Evolutionary conservation across 176 grass and related monocot species (phyloP).

Genomic region (Aegilops speltoides): DNA sequence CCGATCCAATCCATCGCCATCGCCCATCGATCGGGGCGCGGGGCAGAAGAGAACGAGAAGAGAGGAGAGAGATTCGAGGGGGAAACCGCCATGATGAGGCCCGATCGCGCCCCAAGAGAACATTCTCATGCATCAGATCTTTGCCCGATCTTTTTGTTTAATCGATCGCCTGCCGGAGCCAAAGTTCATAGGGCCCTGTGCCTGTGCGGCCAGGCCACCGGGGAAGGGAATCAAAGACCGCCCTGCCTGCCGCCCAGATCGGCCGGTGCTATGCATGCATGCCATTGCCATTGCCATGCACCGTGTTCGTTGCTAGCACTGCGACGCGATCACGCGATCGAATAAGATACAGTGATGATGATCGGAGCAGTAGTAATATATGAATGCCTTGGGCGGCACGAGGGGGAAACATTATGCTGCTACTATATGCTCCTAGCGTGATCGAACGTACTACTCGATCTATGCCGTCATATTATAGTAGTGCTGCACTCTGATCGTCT

Average conservation of each 20-base stretch:
- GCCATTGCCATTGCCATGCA: neutral
- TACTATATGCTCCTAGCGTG: conserved; percentile 22
- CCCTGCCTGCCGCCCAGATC: neutral
- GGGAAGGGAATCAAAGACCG: conserved; percentile 50
- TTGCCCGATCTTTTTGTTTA: conserved; percentile 54
- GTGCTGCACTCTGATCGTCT: neutral
- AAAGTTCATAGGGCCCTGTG: neutral
- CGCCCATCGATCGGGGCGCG: conserved; percentile 15
- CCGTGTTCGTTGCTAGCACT: neutral
- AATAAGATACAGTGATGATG: neutral
- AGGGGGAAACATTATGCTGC: conserved; percentile 18
- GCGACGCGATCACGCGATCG: neutral
- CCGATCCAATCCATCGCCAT: conserved; percentile 35
- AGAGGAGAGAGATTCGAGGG: conserved; percentile 37
- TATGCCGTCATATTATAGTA: neutral
- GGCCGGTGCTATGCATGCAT: neutral
- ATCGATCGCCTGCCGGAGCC: conserved; percentile 33
- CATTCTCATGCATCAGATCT: conserved; percentile 59
- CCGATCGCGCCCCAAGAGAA: conserved; percentile 35
- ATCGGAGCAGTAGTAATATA: neutral
- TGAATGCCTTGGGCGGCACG: conserved; percentile 33
- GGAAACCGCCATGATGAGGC: conserved; percentile 34
- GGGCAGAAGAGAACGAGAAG: neutral
- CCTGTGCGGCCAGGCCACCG: neutral
- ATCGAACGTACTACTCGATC: conserved; percentile 12